These are phyloP conservation scores for Blastobotrys buckinghamii DNA, from an alignment of 1,139 yeast species.

Conservation along the genomic window DNA sequence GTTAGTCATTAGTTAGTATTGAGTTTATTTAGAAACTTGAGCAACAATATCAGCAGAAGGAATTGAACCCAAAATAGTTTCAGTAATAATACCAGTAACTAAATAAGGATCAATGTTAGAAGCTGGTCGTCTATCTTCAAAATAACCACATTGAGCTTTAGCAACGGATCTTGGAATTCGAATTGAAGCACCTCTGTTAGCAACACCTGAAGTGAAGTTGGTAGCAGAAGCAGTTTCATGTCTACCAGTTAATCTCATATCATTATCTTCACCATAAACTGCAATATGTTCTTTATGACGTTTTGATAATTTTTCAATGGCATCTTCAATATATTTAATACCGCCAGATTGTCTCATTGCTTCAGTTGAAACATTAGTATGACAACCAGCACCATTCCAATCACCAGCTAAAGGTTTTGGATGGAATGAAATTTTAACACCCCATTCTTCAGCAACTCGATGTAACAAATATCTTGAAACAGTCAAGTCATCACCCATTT, in stretches of 20 bases:
- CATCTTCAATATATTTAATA: constrained; percentile 86
- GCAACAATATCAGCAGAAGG: constrained; percentile 89
- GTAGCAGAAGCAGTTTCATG: constrained; percentile 97
- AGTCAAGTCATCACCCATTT: constrained; percentile 97
- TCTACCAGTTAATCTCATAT: constrained; percentile 91
- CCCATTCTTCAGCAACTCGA: constrained; percentile 98
- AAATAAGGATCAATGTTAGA: constrained; percentile 98
- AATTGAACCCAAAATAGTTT: constrained; percentile 92
- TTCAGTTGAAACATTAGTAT: constrained; percentile 94
- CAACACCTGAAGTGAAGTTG: constrained; percentile 91
- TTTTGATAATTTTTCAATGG: constrained; percentile 87
- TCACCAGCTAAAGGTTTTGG: constrained; percentile 96
- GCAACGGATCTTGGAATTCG: constrained; percentile 99
- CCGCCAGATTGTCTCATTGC: constrained; percentile 94
- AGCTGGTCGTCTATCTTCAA: constrained; percentile 99
- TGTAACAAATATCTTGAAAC: constrained; percentile 87
- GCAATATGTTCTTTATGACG: constrained; percentile 96
- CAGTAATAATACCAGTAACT: constrained; percentile 97
- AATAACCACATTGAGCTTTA: constrained; percentile 96
- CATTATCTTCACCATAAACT: constrained; percentile 93
- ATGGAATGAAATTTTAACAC: constrained; percentile 97
- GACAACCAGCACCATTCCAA: constrained; percentile 99
- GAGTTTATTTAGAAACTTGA: constrained; percentile 9
- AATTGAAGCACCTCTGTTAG: constrained; percentile 98
- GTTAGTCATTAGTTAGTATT: not conserved